Percentiles rank a stretch among this genome's conserved stretches.
Conservation (phyloP, 1,139 yeast genomes). For the Zygotorulaspora mrakii region DNA sequence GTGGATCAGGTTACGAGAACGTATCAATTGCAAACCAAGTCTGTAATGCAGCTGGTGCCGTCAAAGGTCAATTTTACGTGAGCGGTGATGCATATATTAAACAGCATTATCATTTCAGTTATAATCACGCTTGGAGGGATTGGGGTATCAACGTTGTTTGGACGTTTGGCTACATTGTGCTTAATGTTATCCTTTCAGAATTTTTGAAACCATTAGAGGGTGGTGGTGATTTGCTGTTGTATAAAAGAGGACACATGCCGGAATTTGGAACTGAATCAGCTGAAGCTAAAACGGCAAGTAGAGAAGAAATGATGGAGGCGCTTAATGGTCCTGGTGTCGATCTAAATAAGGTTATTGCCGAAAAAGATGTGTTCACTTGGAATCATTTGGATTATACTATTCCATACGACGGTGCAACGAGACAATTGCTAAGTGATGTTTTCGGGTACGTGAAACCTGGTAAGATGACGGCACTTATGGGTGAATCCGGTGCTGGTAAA, state of each 20-base stretch:
- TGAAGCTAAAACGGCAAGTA: constrained; percentile 43
- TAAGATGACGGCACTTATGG: constrained; percentile 60
- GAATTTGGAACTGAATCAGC: constrained; percentile 40
- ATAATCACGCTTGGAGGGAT: constrained; percentile 62
- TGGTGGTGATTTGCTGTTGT: constrained; percentile 57
- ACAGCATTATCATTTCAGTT: constrained; percentile 41
- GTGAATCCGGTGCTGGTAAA: constrained; percentile 69
- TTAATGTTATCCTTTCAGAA: constrained; percentile 50
- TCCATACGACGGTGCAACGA: constrained; percentile 47
- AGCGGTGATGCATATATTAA: constrained; percentile 48
- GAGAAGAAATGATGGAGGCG: constrained; percentile 45
- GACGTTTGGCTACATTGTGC: constrained; percentile 46
- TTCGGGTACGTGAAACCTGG: constrained; percentile 69
- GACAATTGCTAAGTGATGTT: constrained; percentile 50
- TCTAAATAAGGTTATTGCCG: constrained; percentile 38
- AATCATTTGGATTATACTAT: constrained; percentile 50
- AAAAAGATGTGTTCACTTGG: constrained; percentile 52
- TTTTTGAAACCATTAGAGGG: constrained; percentile 48
- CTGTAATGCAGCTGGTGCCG: constrained; percentile 49
- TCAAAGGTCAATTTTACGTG: constrained; percentile 44
- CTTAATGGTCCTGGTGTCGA: constrained; percentile 43
- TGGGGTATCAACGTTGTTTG: constrained; percentile 58
- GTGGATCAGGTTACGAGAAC: constrained; percentile 49
- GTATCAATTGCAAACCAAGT: constrained; percentile 42
- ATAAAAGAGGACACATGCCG: constrained; percentile 54